Conservation (phyloP, 2,329 filamentous ascomycete species). For the Fusarium luffae region DNA sequence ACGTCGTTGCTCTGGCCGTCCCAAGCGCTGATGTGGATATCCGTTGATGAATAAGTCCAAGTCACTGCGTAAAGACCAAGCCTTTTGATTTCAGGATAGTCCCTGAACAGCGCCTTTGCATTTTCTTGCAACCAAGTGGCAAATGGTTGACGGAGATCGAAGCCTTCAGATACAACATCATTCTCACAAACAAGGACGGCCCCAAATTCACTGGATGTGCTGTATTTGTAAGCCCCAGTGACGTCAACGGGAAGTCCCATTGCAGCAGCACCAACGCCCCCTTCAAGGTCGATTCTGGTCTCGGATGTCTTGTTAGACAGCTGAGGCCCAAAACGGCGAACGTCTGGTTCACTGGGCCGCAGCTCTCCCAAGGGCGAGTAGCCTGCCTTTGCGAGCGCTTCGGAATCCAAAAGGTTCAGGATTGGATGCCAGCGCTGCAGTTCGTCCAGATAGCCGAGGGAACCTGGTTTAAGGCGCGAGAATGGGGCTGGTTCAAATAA, state of each 20-base stretch:
- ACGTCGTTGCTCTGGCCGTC: neutral
- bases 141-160: neutral
- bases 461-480: neutral
- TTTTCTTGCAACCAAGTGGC: neutral
- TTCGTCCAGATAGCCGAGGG: neutral
- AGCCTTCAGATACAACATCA: neutral
- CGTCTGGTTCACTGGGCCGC: neutral
- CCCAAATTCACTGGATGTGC: neutral
- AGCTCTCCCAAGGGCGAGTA: neutral
- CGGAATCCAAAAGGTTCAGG: neutral
- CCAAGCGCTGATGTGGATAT: neutral
- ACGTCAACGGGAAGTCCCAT: neutral
- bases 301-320: neutral
- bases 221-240: neutral
- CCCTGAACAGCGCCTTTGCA: neutral
- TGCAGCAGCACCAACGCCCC: fast-evolving
- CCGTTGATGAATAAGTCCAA: neutral
- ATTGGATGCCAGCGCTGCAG: neutral
- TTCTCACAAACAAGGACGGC: neutral
- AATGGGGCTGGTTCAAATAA: neutral
- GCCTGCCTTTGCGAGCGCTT: neutral
- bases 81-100: neutral
- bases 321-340: neutral
- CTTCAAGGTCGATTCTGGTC: neutral
- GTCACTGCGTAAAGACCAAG: neutral